Evolutionary conservation across 208 protist genomes (phyloP), one percentile per base, ranked within the genome.

Genomic region (Trypanosoma avium): DNA sequence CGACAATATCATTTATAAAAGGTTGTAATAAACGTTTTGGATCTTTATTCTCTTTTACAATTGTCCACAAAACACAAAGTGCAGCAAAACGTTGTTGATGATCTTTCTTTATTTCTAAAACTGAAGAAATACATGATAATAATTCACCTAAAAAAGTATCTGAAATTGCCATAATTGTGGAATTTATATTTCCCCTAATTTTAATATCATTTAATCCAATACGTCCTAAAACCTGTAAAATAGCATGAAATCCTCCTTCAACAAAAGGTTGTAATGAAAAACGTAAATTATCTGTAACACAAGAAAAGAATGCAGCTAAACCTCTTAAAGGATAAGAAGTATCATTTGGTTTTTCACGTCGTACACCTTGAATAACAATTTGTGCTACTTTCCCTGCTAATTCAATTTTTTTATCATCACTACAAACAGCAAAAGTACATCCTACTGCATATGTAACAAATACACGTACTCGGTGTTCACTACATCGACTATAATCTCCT

Each of bases 1-100:
- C 69, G 13, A 75, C 38, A 12, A 75, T 29, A 64, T 66, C 73
- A 52, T 75, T 56, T 17, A 70, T 56, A 24, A 68, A 67, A 30
- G 29, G 4, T 21, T 27, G 53, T 27, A 75, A 43, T 29, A 33
- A 33, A 15, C 10, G 8, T 9, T 76, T 64, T 12, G 38, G 12
- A 22, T 13, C 4, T 43, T 52, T 24, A 17, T 24, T 24, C 6
- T 24, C 8, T 27, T 5, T 8, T n/a, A 49, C 8, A 8, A 49
- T 49, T 24, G 13, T 49, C 5, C 45, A 15, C 45, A 49, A 15
- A 21, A 24, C 8, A 49, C 6, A 9, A 8, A 49, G 45, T 24
- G 21, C 45, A 49, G 45, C 45, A 24, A 5, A 24, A 15, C 45
- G 45, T 26, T n/a, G 67, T 35, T 12, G 68, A 30, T 9, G 33